phyloP scores from a whole-genome alignment of 2,329 filamentous ascomycete genomes.

The Berkeleyomyces rouxiae region DNA sequence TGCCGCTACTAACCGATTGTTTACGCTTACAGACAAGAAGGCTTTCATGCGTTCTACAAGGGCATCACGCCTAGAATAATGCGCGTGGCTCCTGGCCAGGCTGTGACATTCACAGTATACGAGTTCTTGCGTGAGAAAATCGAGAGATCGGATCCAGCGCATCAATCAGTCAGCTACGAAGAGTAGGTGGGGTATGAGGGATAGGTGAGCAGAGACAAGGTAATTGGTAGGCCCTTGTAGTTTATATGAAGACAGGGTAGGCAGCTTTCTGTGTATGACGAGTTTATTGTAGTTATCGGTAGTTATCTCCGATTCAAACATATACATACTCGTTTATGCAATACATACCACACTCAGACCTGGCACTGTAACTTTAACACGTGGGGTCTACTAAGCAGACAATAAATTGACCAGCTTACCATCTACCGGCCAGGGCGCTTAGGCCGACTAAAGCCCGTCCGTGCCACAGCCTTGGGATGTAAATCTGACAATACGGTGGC shows the following conservation, averaged over 20 bases:
- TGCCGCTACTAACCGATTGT: conserved; percentile 9
- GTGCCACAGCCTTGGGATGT: conserved; percentile 47
- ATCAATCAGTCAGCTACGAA: conserved; percentile 5
- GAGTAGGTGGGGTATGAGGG: neutral
- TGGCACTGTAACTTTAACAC: neutral
- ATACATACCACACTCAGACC: neutral
- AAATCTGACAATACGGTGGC: conserved; percentile 48
- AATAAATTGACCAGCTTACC: neutral
- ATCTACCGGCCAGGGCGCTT: conserved; percentile 56
- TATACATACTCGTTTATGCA: neutral
- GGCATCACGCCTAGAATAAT: conserved; percentile 95
- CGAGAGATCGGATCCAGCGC: conserved; percentile 29
- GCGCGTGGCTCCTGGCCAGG: conserved; percentile 92
- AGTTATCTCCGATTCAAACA: neutral
- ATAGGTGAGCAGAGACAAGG: neutral
- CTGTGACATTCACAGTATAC: conserved; percentile 60
- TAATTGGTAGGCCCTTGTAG: neutral
- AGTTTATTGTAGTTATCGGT: neutral
- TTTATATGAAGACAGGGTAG: neutral
- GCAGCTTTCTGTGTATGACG: neutral
- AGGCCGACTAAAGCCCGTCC: conserved; percentile 57
- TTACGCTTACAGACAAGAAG: conserved; percentile 53
- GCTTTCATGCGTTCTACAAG: conserved; percentile 92
- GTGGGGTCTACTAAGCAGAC: neutral
- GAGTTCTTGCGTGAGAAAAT: conserved; percentile 59